Base-by-base conservation (phyloP, 768 basidiomycete species). In the Tylopilus felleus region DNA sequence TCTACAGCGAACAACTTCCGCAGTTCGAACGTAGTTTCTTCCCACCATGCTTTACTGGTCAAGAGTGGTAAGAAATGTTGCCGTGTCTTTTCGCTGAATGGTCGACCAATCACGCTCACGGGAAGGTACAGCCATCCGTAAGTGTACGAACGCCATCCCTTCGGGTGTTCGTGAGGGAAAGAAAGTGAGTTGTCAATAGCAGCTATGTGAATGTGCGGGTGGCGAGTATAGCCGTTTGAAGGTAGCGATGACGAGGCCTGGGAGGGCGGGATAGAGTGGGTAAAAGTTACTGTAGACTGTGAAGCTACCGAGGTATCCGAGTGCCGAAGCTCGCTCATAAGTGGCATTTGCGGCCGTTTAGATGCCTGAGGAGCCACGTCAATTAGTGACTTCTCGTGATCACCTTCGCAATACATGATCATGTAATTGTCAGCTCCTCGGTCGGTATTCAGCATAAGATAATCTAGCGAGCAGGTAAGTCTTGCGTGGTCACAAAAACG, bases 131-230 rank as follows among this genome's bases (percentile, higher is more conserved):
- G 67, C 91, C 91, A 93, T 25, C 90, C 91, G 60, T 92, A 95
- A 1, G 91, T 90, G 64, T 87, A 94, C 13, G 85, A 85, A 36
- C 84, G 78, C 82, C 81, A 84, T 28, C 83, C 92, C 55, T 83
- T 80, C 0, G 93, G 93, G 61, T 95, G 92, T 63, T 93, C 87
- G 59, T 94, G 90, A 23, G 93, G 93, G 64, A 93, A 96, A 3
- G 90, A 90, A 35, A 96, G 80, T 0, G 90, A 93, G 69, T 95
- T 95, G 65, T 95, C 93, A 57, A 96, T 96, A 10, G 93, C 93
- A 42, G 93, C 92, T 52, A 94, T 89, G 65, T 93, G 92, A 40
- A 94, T 84, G 65, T 94, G 92, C 2, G 91, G 89, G 56, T 77
- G 78, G 47, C 81, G 79, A 40, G 75, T 81, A 63, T 84, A 88